phyloP scores from a whole-genome alignment of 371 early-diverging fungal genomes.

The Mortierella sp. region DNA sequence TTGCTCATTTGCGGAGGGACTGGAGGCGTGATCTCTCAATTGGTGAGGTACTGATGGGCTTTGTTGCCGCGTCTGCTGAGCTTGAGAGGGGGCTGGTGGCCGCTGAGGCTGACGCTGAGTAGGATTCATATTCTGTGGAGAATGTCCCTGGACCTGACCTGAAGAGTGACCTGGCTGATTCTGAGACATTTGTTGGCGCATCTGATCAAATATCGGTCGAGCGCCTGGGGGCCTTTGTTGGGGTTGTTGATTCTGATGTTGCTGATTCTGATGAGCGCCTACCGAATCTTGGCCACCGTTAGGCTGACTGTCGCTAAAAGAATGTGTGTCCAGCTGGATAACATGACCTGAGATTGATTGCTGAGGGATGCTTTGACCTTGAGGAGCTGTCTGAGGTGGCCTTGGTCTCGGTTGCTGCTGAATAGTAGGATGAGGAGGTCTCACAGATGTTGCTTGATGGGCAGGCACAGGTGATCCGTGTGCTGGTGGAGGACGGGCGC shows the following conservation, averaged over 20 bases:
- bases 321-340: slow-evolving; percentile 30
- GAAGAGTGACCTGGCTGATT: slow-evolving; percentile 12
- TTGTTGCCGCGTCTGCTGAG: slow-evolving; percentile 19
- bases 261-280: slow-evolving; percentile 1
- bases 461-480: slow-evolving; percentile 38
- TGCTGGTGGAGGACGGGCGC: slow-evolving; percentile 24
- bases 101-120: slow-evolving; percentile 43
- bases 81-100: slow-evolving; percentile 24
- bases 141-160: not conserved
- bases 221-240: slow-evolving; percentile 40
- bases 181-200: slow-evolving; percentile 33
- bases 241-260: slow-evolving; percentile 17
- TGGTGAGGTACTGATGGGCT: not conserved
- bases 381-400: slow-evolving; percentile 33
- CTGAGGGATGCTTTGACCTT: slow-evolving; percentile 27
- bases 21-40: slow-evolving; percentile 2
- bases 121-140: slow-evolving; percentile 27
- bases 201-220: slow-evolving; percentile 44
- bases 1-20: slow-evolving; percentile 4
- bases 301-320: not conserved
- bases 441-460: slow-evolving; percentile 21
- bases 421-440: slow-evolving; percentile 29
- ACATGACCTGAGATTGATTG: slow-evolving; percentile 14
- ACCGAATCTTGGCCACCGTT: slow-evolving; percentile 7
- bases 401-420: slow-evolving; percentile 43